Evolutionary conservation across 805 yeast genomes (phyloP), one percentile per base, ranked within the genome.

Genomic region (Schwanniomyces vanrijiae): DNA sequence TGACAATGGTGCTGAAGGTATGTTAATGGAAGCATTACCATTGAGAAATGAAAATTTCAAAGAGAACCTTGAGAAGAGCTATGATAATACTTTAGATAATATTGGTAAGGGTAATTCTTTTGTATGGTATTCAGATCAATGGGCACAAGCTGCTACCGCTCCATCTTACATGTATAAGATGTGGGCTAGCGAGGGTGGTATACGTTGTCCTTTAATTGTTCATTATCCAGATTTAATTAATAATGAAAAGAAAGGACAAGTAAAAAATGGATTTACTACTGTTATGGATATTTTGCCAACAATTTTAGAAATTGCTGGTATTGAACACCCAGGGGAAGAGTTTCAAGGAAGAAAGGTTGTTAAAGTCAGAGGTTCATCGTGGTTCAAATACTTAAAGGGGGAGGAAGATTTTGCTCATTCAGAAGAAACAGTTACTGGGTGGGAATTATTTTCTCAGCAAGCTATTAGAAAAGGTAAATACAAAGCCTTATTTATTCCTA

Each of bases 1-100:
- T 3, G 86, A 82, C 59, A 82, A 82, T 58, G 86, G 86, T 20
- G 86, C 86, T 4, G 86, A 82, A 56, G 83, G 86, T 13, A 75
- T 79, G 72, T 61, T 78, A 42, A 65, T 78, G 62, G 84, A 81
- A 52, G 84, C 83, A 2, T 62, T 78, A 54, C 84, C 86, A 2
- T 58, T 78, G 39, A 49, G 62, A 3, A 50, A 55, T 20, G 60
- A 54, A 22, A 62, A 66, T 33, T 61, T 60, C 42, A 38, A 51
- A 16, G 60, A 55, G 6, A 46, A 53, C 13, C 56, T 77, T 33
- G 54, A 56, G 25, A 55, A 59, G n/a, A 54, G 69, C 48, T 78
- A 66, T 58, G 58, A 78, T 55, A 80, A 79, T 55, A 45, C 62
- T 1, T 60, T 58, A 24, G 78, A 73, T 1, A 80, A 79, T 57